Percentiles rank a stretch among this genome's conserved stretches.
Conservation (phyloP, 2,329 filamentous ascomycete genomes). For the Calonectria honghensis region DNA sequence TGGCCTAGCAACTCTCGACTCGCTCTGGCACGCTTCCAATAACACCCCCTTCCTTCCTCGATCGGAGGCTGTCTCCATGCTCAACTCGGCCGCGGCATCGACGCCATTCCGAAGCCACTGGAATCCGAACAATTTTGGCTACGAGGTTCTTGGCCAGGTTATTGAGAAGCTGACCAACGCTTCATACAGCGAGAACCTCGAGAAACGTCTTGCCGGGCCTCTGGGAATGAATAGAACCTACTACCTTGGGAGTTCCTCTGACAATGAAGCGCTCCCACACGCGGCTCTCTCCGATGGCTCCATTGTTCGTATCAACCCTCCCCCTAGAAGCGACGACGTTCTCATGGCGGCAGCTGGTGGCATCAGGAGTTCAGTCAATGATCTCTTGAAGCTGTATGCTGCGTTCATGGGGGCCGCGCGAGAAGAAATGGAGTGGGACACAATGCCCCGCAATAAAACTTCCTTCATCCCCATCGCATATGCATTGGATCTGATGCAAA, state of each 20-base stretch:
- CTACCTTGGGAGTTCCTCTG: background rate
- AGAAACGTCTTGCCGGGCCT: background rate
- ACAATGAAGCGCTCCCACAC: slow-evolving; percentile 9
- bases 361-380: slow-evolving; percentile 10
- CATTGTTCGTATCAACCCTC: background rate
- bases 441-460: background rate
- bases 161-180: background rate
- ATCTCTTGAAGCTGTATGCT: background rate
- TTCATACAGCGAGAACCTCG: background rate
- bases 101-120: background rate
- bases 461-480: background rate
- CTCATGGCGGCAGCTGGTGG: background rate
- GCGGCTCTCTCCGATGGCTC: background rate
- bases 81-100: background rate
- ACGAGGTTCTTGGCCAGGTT: slow-evolving; percentile 13
- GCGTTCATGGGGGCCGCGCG: background rate
- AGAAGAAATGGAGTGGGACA: background rate
- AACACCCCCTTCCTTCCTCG: background rate
- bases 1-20: background rate
- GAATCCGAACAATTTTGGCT: slow-evolving; percentile 5
- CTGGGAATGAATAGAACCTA: slow-evolving; percentile 10
- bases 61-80: background rate
- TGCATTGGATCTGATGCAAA: background rate
- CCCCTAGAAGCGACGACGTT: background rate
- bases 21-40: slow-evolving; percentile 7